phyloP scores from a whole-genome alignment of 1,284 basidiomycete species.

The Salmacisia buchloeana region DNA sequence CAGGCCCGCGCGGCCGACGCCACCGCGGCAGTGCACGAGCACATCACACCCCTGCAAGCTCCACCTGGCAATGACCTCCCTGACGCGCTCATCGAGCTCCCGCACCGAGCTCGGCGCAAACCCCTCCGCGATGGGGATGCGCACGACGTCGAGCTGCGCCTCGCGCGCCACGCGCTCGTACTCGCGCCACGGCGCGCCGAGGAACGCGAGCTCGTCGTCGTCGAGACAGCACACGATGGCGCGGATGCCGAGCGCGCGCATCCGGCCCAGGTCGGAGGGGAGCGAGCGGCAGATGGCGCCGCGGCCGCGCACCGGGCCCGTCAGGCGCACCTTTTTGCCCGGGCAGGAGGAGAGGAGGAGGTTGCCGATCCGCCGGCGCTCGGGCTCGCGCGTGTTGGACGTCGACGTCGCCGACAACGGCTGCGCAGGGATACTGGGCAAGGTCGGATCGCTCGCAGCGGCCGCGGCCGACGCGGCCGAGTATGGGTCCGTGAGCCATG shows the following conservation, averaged over 20 bases:
- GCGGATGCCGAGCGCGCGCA: slow-evolving; percentile 69
- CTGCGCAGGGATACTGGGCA: slow-evolving; percentile 16
- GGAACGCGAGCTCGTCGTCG: slow-evolving; percentile 73
- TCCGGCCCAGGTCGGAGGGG: slow-evolving; percentile 67
- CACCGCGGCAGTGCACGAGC: slow-evolving; percentile 87
- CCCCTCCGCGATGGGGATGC: slow-evolving; percentile 80
- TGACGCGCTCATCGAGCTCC: slow-evolving; percentile 67
- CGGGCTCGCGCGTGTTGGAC: slow-evolving; percentile 11
- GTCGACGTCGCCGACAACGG: slow-evolving; percentile 16
- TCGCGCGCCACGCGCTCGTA: slow-evolving; percentile 64
- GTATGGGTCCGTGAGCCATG: too few species aligned
- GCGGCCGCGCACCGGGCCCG: slow-evolving; percentile 72
- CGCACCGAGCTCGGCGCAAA: slow-evolving; percentile 62
- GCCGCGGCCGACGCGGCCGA: background rate
- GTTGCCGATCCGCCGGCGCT: slow-evolving; percentile 64
- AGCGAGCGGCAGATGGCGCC: slow-evolving; percentile 79
- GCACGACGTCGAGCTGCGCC: slow-evolving; percentile 70
- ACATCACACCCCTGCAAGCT: slow-evolving; percentile 70
- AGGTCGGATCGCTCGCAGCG: background rate
- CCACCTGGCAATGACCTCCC: slow-evolving; percentile 65
- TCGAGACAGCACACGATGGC: slow-evolving; percentile 84
- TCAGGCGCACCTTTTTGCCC: slow-evolving; percentile 88
- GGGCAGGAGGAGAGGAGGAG: slow-evolving; percentile 85
- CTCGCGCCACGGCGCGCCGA: slow-evolving; percentile 75
- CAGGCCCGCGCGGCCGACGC: slow-evolving; percentile 87